Evolutionary conservation across 805 yeast species (phyloP).

Genomic region (Barnettozyma californica): DNA sequence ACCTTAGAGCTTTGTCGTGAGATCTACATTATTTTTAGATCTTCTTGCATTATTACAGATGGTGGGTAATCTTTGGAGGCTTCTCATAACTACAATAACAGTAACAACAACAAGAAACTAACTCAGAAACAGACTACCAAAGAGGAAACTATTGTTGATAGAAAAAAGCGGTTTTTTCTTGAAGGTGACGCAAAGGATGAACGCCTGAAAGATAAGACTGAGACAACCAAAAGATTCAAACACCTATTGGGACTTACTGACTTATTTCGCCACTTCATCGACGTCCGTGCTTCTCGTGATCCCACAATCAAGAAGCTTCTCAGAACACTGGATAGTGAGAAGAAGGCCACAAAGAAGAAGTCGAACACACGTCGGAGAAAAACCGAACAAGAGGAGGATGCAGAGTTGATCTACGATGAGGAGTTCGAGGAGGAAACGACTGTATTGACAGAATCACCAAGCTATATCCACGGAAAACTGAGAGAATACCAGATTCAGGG

Average conservation of each 20-base stretch:
- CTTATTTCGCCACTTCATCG: slow-evolving; percentile 82
- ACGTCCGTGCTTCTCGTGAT: slow-evolving; percentile 75
- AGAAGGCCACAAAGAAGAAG: slow-evolving; percentile 30
- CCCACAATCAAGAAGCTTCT: slow-evolving; percentile 59
- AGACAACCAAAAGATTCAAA: slow-evolving; percentile 72
- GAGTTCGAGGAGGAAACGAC: slow-evolving; percentile 59
- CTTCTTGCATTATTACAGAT: neutral
- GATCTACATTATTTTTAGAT: neutral
- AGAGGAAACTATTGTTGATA: slow-evolving; percentile 30
- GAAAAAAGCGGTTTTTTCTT: slow-evolving; percentile 45
- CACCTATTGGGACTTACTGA: slow-evolving; percentile 80
- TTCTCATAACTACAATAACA: neutral
- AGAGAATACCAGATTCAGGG: slow-evolving; percentile 95
- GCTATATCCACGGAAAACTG: slow-evolving; percentile 67
- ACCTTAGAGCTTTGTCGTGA: neutral
- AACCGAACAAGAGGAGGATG: slow-evolving; percentile 94
- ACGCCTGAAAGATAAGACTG: slow-evolving; percentile 50
- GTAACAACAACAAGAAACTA: neutral
- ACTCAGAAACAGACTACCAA: slow-evolving; percentile 1
- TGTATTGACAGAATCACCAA: slow-evolving; percentile 82
- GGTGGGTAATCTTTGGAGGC: neutral
- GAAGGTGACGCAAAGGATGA: slow-evolving; percentile 54
- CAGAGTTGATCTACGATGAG: slow-evolving; percentile 81
- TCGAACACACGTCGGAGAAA: slow-evolving; percentile 59
- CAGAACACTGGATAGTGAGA: slow-evolving; percentile 49